Evolutionary conservation across 768 basidiomycete species (phyloP), one percentile per base, ranked within the genome.

Genomic region (Coprinopsis cinerea): DNA sequence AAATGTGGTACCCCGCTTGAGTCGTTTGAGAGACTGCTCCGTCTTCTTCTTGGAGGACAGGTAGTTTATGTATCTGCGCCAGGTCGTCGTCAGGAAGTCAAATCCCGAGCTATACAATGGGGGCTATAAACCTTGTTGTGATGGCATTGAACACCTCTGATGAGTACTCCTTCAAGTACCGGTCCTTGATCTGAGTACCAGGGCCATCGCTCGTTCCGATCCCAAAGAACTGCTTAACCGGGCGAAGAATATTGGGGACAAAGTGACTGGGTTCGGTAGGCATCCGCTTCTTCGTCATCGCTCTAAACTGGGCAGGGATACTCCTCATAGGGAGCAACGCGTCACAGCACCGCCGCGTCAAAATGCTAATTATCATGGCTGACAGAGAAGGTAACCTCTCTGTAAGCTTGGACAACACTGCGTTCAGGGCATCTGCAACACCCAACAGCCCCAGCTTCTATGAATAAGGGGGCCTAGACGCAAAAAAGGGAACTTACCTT

Each of bases 1-100:
- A 64, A 91, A 88, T 0, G 82, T 90, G 59, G 89, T 91, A 37
- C 88, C 86, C 64, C 89, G 95, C 61, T 93, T 92, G 57, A 95
- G 74, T 30, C 88, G 78, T 32, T 85, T 75, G 22, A 98, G 69
- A 10, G 90, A 86, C 61, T 93, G 92, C 55, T 97, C 92, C 6
- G 91, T 91, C 72, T 95, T 95, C 64, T 83, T 88, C 78, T 94
- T 92, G 0, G 81, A 79, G 9, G 82, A 74, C 20, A 98, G 73
- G 60, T 90, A 86, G 49, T 77, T 75, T 11, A 85, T 81, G 64
- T 95, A 96, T 59, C 91, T 92, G 49, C 24, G 23, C 4, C 11
- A 25, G 43, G 6, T 39, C 36, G 25, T 9, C 4, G 4, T 22
- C 25, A 11, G 24, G 37, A 20, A 17, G 10, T 39, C 11, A 11